Evolutionary conservation across 1,139 yeast species (phyloP).

Genomic region (Hyphopichia fennica): DNA sequence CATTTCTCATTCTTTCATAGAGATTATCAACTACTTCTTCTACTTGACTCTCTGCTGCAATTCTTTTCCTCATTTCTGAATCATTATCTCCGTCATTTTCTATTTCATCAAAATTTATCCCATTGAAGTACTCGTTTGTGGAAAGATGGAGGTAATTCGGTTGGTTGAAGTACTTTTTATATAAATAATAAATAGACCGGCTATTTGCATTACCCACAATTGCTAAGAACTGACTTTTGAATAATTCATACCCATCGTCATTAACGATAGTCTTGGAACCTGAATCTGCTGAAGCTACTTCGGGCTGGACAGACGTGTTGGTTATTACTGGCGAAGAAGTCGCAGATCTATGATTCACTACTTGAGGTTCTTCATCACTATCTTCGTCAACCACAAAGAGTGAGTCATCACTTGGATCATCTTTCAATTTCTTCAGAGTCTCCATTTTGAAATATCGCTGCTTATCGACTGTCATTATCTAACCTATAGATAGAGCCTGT

Average conservation of each 20-base stretch:
- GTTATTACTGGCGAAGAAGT: too few relatives aligned
- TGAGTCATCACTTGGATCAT: neutral
- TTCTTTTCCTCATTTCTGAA: neutral
- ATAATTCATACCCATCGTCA: conserved; percentile 2
- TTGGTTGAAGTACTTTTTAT: conserved; percentile 19
- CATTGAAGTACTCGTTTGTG: conserved; percentile 26
- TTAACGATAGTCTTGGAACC: too few relatives aligned
- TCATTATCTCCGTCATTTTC: neutral
- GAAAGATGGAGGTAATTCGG: conserved; percentile 28
- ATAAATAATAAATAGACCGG: conserved; percentile 12
- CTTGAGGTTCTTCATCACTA: neutral
- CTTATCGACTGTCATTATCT: conserved; percentile 6
- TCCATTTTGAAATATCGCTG: conserved; percentile 7
- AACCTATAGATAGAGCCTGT: too few relatives aligned
- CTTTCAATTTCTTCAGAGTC: neutral
- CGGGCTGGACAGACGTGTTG: too few relatives aligned
- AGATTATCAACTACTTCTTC: conserved; percentile 11
- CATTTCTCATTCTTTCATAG: conserved; percentile 14
- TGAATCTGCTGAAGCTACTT: too few relatives aligned
- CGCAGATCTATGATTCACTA: neutral
- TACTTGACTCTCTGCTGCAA: conserved; percentile 4
- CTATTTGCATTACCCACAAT: conserved; percentile 1
- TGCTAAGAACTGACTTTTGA: conserved; percentile 3
- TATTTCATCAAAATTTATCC: conserved; percentile 2
- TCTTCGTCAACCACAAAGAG: conserved; percentile 1